Base-by-base conservation (phyloP, 257 asterid genomes). In the Fraxinus quadrangulata region DNA sequence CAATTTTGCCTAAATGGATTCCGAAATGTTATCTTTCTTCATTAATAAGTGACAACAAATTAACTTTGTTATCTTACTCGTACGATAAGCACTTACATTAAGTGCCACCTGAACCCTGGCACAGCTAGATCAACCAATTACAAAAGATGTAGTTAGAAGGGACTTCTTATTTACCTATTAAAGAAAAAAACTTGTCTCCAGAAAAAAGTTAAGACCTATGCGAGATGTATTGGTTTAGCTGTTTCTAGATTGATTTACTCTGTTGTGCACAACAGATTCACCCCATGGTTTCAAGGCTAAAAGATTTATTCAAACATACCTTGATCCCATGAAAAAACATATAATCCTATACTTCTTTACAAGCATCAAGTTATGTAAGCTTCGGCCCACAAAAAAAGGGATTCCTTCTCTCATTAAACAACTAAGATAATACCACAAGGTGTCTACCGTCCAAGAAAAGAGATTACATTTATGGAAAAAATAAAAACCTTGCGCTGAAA, bases 401-500 rank as follows among this genome's bases (percentile, higher is more conserved):
- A 61, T 66, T 34, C 19, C 17, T 56, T 66, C 54, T 69, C 74
- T 34, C 75, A 37, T 65, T 33, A n/a, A 23, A 36, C 34, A 56
- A 56, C 23, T 68, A 81, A 23, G 36, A 54, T 34, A 77, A 26
- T 73, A 24, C 71, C 54, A 75, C 66, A 74, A 26, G 23, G 56
- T 76, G 74, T n/a, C 73, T 47, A 71, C 71, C 75, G 47, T 59
- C 75, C 63, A 37, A 74, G 34, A 63, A 28, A 59, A 61, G 49
- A 49, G 67, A 42, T 71, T 79, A 42, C 68, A 74, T 79, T 79
- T 68, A 39, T 76, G 67, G 61, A 78, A 49, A 67, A 17, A 74
- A 66, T 34, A 67, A 79, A 34, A 79, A 95, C 99, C 98, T 96
- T 67, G 99, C 93, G 79, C 95, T 96, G 86, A 96, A 92, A 83